Conservation (phyloP, 2,329 filamentous ascomycete species). For the Phialocephala subalpina region DNA sequence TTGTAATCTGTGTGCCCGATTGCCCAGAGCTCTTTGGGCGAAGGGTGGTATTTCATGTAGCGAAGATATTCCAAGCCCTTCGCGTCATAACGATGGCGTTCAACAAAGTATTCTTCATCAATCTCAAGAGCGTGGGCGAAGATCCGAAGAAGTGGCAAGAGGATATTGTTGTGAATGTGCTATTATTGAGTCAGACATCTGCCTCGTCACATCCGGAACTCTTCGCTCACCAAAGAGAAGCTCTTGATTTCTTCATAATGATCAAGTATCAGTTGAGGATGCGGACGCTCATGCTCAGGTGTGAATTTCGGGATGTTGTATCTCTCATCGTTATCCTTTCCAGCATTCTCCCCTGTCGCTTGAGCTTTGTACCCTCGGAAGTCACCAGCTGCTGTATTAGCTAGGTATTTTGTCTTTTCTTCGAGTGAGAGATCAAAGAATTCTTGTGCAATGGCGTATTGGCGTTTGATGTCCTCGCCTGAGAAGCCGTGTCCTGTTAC, state of each 20-base stretch:
- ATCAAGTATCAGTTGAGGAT: conserved; percentile 56
- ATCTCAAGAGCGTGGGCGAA: conserved; percentile 67
- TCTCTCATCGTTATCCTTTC: conserved; percentile 60
- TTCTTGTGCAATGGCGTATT: conserved; percentile 65
- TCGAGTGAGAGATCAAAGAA: conserved; percentile 62
- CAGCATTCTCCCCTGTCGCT: conserved; percentile 14
- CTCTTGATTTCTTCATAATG: conserved; percentile 61
- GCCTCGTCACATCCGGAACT: neutral
- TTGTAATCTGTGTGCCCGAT: conserved; percentile 52
- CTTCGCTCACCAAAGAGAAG: conserved; percentile 45
- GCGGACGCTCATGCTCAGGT: conserved; percentile 49
- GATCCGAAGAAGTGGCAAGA: conserved; percentile 62
- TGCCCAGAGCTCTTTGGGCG: conserved; percentile 52
- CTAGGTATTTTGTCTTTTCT: conserved; percentile 65
- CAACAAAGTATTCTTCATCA: conserved; percentile 61
- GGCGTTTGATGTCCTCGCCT: conserved; percentile 63
- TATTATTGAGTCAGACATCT: neutral
- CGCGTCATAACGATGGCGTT: conserved; percentile 61
- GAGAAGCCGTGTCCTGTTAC: conserved; percentile 65
- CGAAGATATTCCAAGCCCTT: conserved; percentile 64
- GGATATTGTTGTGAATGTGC: conserved; percentile 57
- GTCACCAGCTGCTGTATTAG: conserved; percentile 53
- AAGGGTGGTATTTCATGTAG: conserved; percentile 64
- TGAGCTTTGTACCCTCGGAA: conserved; percentile 62
- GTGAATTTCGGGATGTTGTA: conserved; percentile 66